Evolutionary conservation across 2,329 filamentous ascomycete species (phyloP).

Genomic region (Colletotrichum musicola): DNA sequence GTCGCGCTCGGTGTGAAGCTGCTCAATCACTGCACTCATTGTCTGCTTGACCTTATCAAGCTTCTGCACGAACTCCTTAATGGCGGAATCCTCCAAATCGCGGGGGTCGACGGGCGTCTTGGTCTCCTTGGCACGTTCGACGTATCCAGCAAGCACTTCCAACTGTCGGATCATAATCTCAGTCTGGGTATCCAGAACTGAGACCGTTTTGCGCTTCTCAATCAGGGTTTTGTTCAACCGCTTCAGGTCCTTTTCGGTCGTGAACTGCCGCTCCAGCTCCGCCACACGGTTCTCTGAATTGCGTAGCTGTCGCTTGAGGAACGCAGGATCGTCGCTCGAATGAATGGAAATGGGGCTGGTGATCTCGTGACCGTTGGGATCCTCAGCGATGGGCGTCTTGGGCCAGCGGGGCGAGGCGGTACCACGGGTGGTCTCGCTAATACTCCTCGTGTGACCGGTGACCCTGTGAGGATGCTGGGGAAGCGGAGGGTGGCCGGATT

Average conservation of each 20-base stretch:
- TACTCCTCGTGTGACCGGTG: conserved; percentile 69
- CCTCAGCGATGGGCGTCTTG: conserved; percentile 72
- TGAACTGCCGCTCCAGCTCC: conserved; percentile 86
- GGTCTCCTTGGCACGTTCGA: conserved; percentile 86
- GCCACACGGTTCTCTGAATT: conserved; percentile 87
- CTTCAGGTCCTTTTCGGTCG: conserved; percentile 73
- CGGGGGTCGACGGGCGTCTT: conserved; percentile 84
- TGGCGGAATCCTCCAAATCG: conserved; percentile 87
- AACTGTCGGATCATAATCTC: conserved; percentile 96
- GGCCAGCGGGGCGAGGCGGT: conserved; percentile 78
- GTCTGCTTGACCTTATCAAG: conserved; percentile 71
- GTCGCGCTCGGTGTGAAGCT: conserved; percentile 78
- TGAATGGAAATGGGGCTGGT: conserved; percentile 78
- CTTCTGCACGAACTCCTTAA: conserved; percentile 90
- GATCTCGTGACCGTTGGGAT: conserved; percentile 66
- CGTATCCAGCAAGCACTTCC: conserved; percentile 88
- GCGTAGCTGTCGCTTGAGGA: conserved; percentile 81
- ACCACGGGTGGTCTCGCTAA: conserved; percentile 75
- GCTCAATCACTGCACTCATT: conserved; percentile 70
- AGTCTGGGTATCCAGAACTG: conserved; percentile 91
- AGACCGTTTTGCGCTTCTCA: conserved; percentile 96
- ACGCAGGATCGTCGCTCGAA: conserved; percentile 72
- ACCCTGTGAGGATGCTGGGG: conserved; percentile 34
- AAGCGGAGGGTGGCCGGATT: conserved; percentile 57
- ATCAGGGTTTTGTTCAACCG: conserved; percentile 88